Evolutionary conservation across 2,329 filamentous ascomycete species (phyloP).

Genomic region (Monilinia fructicola): DNA sequence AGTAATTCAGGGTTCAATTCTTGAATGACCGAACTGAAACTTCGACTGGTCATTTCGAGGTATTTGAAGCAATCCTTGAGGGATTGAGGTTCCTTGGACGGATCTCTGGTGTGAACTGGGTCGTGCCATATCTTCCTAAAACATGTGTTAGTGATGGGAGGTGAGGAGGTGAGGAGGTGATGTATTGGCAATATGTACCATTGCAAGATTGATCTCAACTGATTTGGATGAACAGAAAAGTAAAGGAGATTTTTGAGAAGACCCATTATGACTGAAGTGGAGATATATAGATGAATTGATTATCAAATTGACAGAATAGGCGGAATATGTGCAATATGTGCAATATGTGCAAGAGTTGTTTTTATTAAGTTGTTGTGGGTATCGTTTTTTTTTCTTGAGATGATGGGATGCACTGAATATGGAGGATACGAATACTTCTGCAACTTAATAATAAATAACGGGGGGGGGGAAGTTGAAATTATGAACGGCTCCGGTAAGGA

Average conservation of each 20-base stretch:
- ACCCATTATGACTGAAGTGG: slow-evolving; percentile 51
- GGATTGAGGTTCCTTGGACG: slow-evolving; percentile 69
- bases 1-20: slow-evolving; percentile 94
- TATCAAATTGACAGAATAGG: not conserved
- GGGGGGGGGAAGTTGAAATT: not conserved
- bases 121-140: slow-evolving; percentile 94
- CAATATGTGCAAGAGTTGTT: not conserved
- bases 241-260: slow-evolving; percentile 59
- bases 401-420: not conserved
- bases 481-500: slow-evolving; percentile 1
- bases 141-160: slow-evolving; percentile 24
- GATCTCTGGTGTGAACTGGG: slow-evolving; percentile 81
- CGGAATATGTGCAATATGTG: not conserved
- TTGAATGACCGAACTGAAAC: slow-evolving; percentile 89
- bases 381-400: not conserved
- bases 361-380: slow-evolving; percentile 5
- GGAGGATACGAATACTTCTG: not conserved
- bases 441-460: too few relatives aligned
- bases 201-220: slow-evolving; percentile 83
- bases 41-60: slow-evolving; percentile 85
- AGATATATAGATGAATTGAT: not conserved
- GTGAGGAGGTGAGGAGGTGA: not conserved
- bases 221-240: slow-evolving; percentile 70
- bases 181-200: slow-evolving; percentile 56
- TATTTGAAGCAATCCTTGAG: slow-evolving; percentile 83